Base-by-base conservation (phyloP, 805 yeast genomes). In the Komagataella populi region DNA sequence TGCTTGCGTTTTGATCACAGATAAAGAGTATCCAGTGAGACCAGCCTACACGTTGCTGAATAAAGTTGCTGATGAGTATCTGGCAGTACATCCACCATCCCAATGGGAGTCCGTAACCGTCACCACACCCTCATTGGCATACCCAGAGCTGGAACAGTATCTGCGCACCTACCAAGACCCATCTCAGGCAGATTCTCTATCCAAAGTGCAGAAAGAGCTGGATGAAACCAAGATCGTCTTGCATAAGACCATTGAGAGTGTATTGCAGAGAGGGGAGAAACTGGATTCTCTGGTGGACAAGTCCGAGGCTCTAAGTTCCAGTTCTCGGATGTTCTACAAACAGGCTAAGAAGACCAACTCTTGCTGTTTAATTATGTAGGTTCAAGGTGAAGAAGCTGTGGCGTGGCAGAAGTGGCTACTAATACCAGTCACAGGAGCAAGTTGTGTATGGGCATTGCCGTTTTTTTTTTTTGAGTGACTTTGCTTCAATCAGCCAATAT, bases 201-300 rank as follows among this genome's bases (percentile, higher is more conserved):
- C 93, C 95, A 86, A 84, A 66, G 99, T 93, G 20, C 99, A 93
- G 72, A 95, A 89, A 64, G 99, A 93, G 68, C 78, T 93, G 60
- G 99, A 93, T 67, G 99, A 93, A 64, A 93, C 99, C 44, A 93
- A 93, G 73, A 87, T 91, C 59, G 96, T 90, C 45, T 74, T 93
- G 61, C 98, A 93, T 70, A 90, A 91, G 70, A 89, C 97, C 48
- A 91, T 93, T 58, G 97, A 93, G 68, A 77, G 84, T 55, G 96
- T 93, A 6, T 76, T 93, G 64, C 95, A 88, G 67, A 81, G 99
- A 66, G 99, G 99, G 50, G 99, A 93, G 68, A 89, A 89, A 62
- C 78, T 93, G 61, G 99, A 93, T 64, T 77, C 93, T 46, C 74
- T 93, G 59, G 98, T 93, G 46, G 96, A 91, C 64, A 93, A 93